Conservation (phyloP, 2,329 filamentous ascomycete genomes). For the Penicillium sp. region DNA sequence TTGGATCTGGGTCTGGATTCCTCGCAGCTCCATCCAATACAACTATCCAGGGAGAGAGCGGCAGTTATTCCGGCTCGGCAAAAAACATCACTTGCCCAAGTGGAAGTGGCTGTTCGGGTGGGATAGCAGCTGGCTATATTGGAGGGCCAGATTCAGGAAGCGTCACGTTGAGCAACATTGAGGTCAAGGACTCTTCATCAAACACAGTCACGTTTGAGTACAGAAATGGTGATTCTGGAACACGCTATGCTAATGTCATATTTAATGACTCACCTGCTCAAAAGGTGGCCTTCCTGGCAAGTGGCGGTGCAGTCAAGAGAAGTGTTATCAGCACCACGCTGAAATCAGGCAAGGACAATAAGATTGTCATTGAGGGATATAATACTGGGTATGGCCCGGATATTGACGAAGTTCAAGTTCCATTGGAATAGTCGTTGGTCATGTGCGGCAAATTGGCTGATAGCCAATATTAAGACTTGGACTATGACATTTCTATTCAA, state of each 20-base stretch:
- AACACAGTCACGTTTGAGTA: not conserved
- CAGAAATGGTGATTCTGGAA: conserved; percentile 1
- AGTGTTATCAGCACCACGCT: not conserved
- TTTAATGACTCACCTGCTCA: conserved; percentile 1
- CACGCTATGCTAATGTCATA: not conserved
- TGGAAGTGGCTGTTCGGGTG: not conserved
- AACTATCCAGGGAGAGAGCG: not conserved
- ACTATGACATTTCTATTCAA: not conserved
- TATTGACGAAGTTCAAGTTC: not conserved
- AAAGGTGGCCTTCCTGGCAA: not conserved
- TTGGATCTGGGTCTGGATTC: not conserved
- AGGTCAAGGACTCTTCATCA: not conserved
- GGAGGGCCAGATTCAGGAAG: not conserved
- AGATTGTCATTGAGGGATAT: conserved; percentile 1
- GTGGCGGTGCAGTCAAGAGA: not conserved
- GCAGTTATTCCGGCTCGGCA: not conserved
- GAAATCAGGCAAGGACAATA: not conserved
- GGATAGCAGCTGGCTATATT: not conserved
- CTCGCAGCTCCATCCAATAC: not conserved
- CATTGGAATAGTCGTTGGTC: not conserved
- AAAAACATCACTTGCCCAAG: not conserved
- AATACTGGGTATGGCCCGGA: conserved; percentile 1
- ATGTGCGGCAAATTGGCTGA: not conserved
- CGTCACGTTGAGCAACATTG: not conserved
- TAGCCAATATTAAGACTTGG: not conserved